Evolutionary conservation across 768 basidiomycete genomes (phyloP).

Genomic region (Tricholoma sp.): DNA sequence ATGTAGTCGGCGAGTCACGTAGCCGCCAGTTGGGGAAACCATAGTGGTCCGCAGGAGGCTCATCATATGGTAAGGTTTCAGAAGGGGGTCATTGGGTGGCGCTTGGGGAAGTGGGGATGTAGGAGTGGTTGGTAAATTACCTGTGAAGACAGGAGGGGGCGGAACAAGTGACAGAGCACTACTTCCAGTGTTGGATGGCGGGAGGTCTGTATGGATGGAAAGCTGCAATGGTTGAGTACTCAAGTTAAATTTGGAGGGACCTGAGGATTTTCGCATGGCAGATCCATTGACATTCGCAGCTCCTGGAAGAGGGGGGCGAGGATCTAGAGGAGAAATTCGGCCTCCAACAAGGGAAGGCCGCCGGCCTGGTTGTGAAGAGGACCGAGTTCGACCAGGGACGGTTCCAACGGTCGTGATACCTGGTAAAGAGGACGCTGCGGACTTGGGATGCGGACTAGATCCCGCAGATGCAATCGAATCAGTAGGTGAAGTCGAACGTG

Average conservation of each 20-base stretch:
- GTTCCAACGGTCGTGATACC: slow-evolving; percentile 29
- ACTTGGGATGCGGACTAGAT: slow-evolving; percentile 32
- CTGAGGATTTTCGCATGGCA: slow-evolving; percentile 51
- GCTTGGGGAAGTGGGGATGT: slow-evolving; percentile 72
- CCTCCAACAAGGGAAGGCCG: slow-evolving; percentile 55
- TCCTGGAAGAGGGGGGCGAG: slow-evolving; percentile 48
- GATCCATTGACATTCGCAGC: slow-evolving; percentile 33
- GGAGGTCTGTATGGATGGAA: slow-evolving; percentile 45
- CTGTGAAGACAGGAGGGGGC: slow-evolving; percentile 41
- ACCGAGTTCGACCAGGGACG: slow-evolving; percentile 49
- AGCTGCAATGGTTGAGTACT: slow-evolving; percentile 42
- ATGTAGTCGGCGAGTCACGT: slow-evolving; percentile 79
- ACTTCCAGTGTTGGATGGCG: slow-evolving; percentile 9
- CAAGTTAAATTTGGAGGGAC: slow-evolving; percentile 54
- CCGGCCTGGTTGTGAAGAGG: slow-evolving; percentile 74
- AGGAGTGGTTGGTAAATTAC: slow-evolving; percentile 67
- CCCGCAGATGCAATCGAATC: slow-evolving; percentile 41
- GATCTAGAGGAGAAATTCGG: slow-evolving; percentile 48
- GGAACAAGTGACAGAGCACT: slow-evolving; percentile 34
- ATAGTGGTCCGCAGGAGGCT: slow-evolving; percentile 72
- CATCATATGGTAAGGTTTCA: slow-evolving; percentile 93
- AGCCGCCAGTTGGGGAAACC: slow-evolving; percentile 76
- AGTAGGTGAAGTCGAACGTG: slow-evolving; percentile 47
- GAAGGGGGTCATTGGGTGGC: slow-evolving; percentile 65
- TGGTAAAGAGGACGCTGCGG: slow-evolving; percentile 36